These are phyloP conservation scores for Eimeria sp. DNA, from an alignment of 169 alveolate species.

Conservation along the genomic window DNA sequence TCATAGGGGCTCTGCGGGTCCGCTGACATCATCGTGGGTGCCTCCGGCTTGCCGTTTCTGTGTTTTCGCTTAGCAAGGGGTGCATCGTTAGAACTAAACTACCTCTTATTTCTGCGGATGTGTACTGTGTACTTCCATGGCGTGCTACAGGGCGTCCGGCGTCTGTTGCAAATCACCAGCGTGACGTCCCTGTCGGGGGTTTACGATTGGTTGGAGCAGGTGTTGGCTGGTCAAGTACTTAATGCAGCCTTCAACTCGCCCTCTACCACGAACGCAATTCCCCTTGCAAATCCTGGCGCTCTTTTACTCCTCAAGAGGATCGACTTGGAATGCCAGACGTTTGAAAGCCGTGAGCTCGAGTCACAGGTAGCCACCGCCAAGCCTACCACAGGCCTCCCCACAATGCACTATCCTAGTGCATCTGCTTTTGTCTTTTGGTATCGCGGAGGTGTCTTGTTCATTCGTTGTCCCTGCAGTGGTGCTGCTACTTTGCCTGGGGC, in stretches of 20 bases:
- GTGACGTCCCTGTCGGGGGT: slow-evolving; percentile 75
- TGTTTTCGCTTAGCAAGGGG: background rate
- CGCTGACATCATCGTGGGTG: background rate
- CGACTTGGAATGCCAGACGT: slow-evolving; percentile 58
- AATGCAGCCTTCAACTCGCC: slow-evolving; percentile 79
- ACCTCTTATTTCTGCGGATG: background rate
- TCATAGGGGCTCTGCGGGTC: background rate
- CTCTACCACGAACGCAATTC: slow-evolving; percentile 55
- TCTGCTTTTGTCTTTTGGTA: background rate
- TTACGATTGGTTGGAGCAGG: slow-evolving; percentile 82
- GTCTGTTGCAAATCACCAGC: slow-evolving; percentile 24
- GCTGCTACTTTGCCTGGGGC: background rate
- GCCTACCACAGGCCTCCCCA: background rate
- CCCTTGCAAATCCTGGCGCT: slow-evolving; percentile 81
- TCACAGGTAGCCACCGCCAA: background rate
- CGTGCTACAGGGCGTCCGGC: slow-evolving; percentile 40
- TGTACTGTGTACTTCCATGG: slow-evolving; percentile 6
- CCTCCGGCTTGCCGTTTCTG: background rate
- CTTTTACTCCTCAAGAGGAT: slow-evolving; percentile 47
- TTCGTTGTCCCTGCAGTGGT: background rate
- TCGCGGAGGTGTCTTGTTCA: background rate
- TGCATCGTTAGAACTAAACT: background rate
- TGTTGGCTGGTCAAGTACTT: slow-evolving; percentile 62
- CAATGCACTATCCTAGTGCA: background rate
- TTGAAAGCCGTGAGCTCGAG: slow-evolving; percentile 28